phyloP scores from a whole-genome alignment of 1,284 basidiomycete genomes.

The Pholiota adiposa region DNA sequence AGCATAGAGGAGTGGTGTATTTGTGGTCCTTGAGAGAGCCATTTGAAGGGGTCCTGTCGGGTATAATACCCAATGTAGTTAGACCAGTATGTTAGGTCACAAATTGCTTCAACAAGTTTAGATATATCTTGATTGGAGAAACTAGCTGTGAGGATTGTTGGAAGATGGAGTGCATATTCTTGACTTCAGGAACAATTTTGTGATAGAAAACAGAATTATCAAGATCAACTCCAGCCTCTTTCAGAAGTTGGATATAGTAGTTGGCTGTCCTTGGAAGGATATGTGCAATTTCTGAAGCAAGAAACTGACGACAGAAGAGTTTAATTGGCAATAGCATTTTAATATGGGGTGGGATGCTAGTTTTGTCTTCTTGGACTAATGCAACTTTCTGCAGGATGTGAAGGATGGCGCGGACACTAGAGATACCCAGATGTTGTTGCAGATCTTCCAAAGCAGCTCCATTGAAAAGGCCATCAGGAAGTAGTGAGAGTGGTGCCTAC shows the following conservation, averaged over 20 bases:
- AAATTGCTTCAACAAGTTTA: background rate
- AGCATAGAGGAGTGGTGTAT: background rate
- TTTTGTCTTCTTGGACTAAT: background rate
- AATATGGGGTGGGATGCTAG: background rate
- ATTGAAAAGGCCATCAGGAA: background rate
- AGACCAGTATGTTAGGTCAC: background rate
- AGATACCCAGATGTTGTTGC: background rate
- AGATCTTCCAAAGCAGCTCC: background rate
- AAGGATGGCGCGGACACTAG: background rate
- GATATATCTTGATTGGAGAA: background rate
- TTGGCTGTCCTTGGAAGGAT: too few species aligned
- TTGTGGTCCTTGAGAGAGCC: background rate
- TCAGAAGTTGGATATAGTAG: background rate
- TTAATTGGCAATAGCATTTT: conserved; percentile 1
- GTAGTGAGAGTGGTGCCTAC: background rate
- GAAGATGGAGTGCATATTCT: background rate
- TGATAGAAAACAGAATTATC: background rate
- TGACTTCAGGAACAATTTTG: background rate
- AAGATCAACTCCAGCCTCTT: background rate
- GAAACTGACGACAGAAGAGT: background rate
- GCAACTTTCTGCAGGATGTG: background rate
- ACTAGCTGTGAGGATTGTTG: background rate
- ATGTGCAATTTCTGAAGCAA: background rate
- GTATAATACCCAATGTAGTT: background rate
- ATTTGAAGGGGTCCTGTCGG: background rate